These are phyloP conservation scores for Oryza nivara DNA, from an alignment of 176 grass and related monocot species.

Conservation along the genomic window DNA sequence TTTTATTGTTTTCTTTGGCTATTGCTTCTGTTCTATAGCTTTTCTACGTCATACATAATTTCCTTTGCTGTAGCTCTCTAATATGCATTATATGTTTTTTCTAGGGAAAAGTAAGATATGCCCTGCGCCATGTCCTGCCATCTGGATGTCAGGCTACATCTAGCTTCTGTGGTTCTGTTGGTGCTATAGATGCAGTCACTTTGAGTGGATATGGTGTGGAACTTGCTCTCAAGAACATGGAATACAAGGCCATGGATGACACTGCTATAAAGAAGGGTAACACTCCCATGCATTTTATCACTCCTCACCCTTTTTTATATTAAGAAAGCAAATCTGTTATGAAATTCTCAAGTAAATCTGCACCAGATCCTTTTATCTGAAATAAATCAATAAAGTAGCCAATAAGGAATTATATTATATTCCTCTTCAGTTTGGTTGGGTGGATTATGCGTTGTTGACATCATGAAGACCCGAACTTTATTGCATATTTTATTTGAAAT, in stretches of 20 bases:
- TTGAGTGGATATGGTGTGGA: slow-evolving; percentile 97
- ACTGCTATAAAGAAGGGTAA: slow-evolving; percentile 87
- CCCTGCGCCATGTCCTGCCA: slow-evolving; percentile 75
- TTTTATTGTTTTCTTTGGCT: background rate
- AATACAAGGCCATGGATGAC: slow-evolving; percentile 99
- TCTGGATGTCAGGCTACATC: slow-evolving; percentile 74
- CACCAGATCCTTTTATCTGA: background rate
- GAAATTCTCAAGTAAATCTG: slow-evolving; percentile 25
- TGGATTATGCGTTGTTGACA: background rate
- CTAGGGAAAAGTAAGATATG: slow-evolving; percentile 91
- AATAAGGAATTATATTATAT: background rate
- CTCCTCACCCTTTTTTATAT: slow-evolving; percentile 9
- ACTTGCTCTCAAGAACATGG: slow-evolving; percentile 99
- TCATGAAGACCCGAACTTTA: background rate
- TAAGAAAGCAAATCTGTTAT: background rate
- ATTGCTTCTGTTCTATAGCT: slow-evolving; percentile 18
- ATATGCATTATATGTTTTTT: slow-evolving; percentile 37
- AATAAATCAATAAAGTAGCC: background rate
- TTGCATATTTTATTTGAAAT: background rate
- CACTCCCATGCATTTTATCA: slow-evolving; percentile 22
- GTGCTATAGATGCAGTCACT: slow-evolving; percentile 85
- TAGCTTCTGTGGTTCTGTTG: slow-evolving; percentile 85
- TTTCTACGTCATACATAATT: slow-evolving; percentile 11
- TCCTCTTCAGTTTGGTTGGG: background rate
- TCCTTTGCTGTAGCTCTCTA: slow-evolving; percentile 31